phyloP scores from a whole-genome alignment of 371 early-diverging fungal genomes.

The Sporodiniella umbellata region DNA sequence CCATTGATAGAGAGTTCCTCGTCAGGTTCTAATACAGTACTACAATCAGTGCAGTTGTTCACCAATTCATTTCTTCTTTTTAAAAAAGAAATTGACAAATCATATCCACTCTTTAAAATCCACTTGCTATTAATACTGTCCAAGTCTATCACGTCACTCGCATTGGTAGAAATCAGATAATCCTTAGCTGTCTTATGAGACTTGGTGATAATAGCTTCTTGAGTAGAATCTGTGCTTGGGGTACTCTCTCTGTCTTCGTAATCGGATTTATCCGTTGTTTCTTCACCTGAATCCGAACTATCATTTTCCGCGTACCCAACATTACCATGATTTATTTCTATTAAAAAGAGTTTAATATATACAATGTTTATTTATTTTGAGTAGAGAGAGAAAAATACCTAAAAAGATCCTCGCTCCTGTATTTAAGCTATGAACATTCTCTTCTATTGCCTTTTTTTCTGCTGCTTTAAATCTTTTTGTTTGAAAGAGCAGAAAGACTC shows the following conservation, averaged over 20 bases:
- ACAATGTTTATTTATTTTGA: neutral
- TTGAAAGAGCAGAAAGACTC: neutral
- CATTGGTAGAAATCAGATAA: neutral
- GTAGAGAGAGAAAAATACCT: neutral
- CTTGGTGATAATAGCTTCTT: too few relatives aligned
- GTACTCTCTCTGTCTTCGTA: too few relatives aligned
- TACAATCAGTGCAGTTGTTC: neutral
- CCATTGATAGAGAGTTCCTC: constrained; percentile 3
- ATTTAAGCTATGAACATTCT: neutral
- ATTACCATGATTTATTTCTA: neutral
- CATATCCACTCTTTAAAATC: constrained; percentile 3
- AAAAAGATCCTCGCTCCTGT: neutral
- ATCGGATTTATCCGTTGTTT: neutral
- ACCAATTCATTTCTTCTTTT: constrained; percentile 1
- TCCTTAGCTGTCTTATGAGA: neutral
- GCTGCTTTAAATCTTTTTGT: neutral
- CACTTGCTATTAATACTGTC: neutral
- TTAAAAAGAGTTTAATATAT: neutral
- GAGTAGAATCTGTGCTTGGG: too few relatives aligned
- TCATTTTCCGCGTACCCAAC: neutral
- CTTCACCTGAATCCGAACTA: neutral
- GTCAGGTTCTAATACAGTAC: neutral
- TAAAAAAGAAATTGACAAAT: neutral
- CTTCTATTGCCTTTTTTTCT: neutral
- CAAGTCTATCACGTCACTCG: neutral